Percentiles rank a stretch among this genome's conserved stretches.
Evolutionary conservation across 768 basidiomycete genomes (phyloP).

Genomic region (Tylopilus intermedius): DNA sequence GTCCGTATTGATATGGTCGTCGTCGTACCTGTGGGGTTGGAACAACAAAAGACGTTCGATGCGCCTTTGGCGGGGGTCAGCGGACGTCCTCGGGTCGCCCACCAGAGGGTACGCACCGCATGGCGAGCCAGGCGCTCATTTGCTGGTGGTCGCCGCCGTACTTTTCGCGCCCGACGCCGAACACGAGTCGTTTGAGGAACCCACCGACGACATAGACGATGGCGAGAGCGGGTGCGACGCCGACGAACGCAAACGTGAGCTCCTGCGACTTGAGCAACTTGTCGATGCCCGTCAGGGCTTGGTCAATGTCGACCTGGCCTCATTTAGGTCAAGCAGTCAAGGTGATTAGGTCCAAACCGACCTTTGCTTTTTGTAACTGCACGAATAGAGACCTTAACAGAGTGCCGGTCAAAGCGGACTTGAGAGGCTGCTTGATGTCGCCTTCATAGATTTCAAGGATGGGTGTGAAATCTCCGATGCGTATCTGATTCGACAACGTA

Average conservation of each 20-base stretch:
- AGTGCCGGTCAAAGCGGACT: constrained; percentile 73
- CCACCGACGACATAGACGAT: constrained; percentile 67
- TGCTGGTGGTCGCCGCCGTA: constrained; percentile 57
- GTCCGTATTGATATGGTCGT: constrained; percentile 2
- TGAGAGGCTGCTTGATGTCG: constrained; percentile 84
- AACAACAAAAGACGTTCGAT: constrained; percentile 65
- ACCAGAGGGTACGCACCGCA: constrained; percentile 46
- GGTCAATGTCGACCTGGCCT: constrained; percentile 81
- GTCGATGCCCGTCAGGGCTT: constrained; percentile 87
- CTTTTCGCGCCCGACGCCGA: constrained; percentile 40
- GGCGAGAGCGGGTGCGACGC: constrained; percentile 84
- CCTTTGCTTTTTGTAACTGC: constrained; percentile 95
- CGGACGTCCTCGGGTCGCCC: background rate
- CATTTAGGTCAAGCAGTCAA: background rate
- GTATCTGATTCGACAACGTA: constrained; percentile 59
- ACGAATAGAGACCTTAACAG: constrained; percentile 82
- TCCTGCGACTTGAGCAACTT: constrained; percentile 91
- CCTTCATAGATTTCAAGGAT: constrained; percentile 86
- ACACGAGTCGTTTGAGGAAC: constrained; percentile 47
- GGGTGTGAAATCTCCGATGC: constrained; percentile 78
- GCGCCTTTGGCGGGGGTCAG: constrained; percentile 36
- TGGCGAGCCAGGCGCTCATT: constrained; percentile 59
- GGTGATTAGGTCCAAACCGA: constrained; percentile 19
- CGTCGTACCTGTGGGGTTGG: constrained; percentile 31
- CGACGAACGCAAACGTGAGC: constrained; percentile 94